A percentile compares a stretch with the other conserved stretches of the same genome.
Conservation (phyloP, 2,329 filamentous ascomycete species). For the Diaporthe vaccinii region DNA sequence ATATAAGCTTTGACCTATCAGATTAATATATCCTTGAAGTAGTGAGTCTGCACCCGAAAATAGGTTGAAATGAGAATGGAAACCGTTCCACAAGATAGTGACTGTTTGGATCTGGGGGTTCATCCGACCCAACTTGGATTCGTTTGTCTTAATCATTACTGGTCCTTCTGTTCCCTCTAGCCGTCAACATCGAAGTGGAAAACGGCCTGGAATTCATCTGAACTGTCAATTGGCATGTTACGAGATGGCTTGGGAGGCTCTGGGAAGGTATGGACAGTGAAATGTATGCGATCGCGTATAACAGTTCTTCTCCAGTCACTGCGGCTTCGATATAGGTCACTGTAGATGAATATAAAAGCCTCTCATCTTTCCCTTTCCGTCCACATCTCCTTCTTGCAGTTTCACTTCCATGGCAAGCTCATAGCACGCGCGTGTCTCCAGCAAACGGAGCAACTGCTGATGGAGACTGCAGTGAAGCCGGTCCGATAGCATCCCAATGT, state of each 20-base stretch:
- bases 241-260: not conserved
- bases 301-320: not conserved
- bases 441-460: not conserved
- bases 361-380: too few relatives aligned
- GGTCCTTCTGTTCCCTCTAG: not conserved
- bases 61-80: too few relatives aligned
- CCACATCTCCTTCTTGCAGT: not conserved
- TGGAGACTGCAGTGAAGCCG: not conserved
- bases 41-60: not conserved
- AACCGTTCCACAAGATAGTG: not conserved
- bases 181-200: not conserved
- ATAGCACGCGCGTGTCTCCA: not conserved
- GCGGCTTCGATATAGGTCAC: not conserved
- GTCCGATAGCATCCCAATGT: not conserved
- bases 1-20: not conserved
- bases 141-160: not conserved
- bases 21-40: not conserved
- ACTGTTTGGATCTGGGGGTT: too few relatives aligned
- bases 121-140: not conserved
- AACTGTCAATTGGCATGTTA: conserved; percentile 4
- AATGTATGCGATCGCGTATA: not conserved
- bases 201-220: not conserved
- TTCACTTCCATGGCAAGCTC: not conserved
- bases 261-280: not conserved
- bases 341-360: not conserved